Conservation (phyloP, 352 stramenopile species). For the Phytophthora ramorum region DNA sequence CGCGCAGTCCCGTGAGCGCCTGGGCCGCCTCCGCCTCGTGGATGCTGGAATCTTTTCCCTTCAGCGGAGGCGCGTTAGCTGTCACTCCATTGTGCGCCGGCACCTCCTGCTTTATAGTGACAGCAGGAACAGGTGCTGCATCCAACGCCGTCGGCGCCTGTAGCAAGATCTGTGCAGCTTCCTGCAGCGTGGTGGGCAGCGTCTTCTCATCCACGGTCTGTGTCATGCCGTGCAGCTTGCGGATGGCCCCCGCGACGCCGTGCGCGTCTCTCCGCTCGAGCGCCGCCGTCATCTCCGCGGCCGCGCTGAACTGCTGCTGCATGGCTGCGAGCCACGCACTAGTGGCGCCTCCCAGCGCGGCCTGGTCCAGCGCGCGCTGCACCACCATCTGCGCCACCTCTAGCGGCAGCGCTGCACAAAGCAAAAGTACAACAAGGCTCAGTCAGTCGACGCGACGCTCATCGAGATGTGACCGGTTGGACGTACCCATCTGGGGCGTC, state of each 20-base stretch:
- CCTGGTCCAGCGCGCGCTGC: conserved; percentile 54
- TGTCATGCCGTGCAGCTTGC: conserved; percentile 44
- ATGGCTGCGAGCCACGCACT: conserved; percentile 59
- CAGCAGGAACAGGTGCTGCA: conserved; percentile 8
- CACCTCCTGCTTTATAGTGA: conserved; percentile 33
- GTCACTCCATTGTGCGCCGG: background rate
- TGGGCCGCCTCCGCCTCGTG: conserved; percentile 77
- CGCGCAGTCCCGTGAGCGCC: conserved; percentile 75
- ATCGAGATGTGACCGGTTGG: conserved; percentile 14
- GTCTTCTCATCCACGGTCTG: conserved; percentile 23
- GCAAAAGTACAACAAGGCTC: background rate
- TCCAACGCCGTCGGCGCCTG: conserved; percentile 15
- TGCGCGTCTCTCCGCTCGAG: conserved; percentile 52
- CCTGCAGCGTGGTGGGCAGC: conserved; percentile 52
- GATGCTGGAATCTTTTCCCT: conserved; percentile 36
- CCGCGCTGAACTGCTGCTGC: conserved; percentile 52
- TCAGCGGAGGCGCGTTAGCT: conserved; percentile 19
- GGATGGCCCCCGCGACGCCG: conserved; percentile 44
- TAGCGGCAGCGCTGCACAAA: conserved; percentile 49
- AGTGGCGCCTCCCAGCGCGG: conserved; percentile 59
- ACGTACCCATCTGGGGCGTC: conserved; percentile 62
- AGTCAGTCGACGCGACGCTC: conserved; percentile 3
- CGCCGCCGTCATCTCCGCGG: conserved; percentile 42
- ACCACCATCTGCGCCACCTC: conserved; percentile 68
- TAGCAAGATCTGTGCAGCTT: conserved; percentile 45